phyloP scores from a whole-genome alignment of 805 yeast genomes.

The Soucietia sequanensis region DNA sequence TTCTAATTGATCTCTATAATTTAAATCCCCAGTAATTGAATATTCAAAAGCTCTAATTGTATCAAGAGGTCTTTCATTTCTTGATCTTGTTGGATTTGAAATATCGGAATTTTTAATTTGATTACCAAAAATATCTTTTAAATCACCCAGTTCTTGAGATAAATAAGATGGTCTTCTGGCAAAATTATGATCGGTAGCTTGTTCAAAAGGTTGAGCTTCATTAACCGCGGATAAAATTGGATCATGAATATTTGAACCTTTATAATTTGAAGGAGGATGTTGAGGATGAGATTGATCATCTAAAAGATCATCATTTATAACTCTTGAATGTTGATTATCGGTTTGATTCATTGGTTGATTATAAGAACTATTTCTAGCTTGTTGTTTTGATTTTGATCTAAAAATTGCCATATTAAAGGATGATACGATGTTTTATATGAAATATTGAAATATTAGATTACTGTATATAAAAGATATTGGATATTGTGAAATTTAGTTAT shows the following conservation, averaged over 20 bases:
- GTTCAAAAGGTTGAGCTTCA: slow-evolving; percentile 94
- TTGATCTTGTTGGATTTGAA: slow-evolving; percentile 87
- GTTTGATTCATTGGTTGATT: neutral
- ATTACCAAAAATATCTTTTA: slow-evolving; percentile 84
- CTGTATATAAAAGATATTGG: too few relatives aligned
- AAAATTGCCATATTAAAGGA: slow-evolving; percentile 39
- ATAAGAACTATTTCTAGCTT: neutral
- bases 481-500: too few relatives aligned
- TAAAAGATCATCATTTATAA: neutral
- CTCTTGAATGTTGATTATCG: neutral
- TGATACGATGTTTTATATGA: too few relatives aligned
- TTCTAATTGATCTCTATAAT: slow-evolving; percentile 79
- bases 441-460: too few relatives aligned
- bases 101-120: slow-evolving; percentile 77
- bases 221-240: slow-evolving; percentile 92
- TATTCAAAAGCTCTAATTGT: slow-evolving; percentile 93
- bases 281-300: neutral
- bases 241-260: slow-evolving; percentile 60
- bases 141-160: slow-evolving; percentile 50
- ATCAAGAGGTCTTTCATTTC: slow-evolving; percentile 96
- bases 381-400: slow-evolving; percentile 29
- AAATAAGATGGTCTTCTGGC: slow-evolving; percentile 42
- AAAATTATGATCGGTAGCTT: slow-evolving; percentile 34
- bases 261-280: too few relatives aligned
- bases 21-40: slow-evolving; percentile 85